These are phyloP conservation scores for Tolypocladium ovalisporum DNA, from an alignment of 2,329 filamentous ascomycete species.

Conservation along the genomic window DNA sequence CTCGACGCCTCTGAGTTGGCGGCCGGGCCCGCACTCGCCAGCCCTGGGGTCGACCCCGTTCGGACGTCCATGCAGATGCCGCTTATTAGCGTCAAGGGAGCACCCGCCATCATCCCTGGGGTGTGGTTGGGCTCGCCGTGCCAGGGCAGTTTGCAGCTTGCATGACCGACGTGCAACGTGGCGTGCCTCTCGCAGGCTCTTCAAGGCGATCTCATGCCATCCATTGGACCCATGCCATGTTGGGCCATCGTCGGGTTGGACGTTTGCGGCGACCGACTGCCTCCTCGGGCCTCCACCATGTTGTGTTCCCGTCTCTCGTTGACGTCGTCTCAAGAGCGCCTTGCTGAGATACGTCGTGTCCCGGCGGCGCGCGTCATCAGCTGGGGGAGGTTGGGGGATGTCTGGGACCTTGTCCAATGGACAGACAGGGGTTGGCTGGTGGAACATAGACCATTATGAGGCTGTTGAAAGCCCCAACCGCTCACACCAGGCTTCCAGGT, in stretches of 20 bases:
- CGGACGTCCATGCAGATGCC: conserved; percentile 4
- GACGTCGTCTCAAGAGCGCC: not conserved
- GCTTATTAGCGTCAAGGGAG: conserved; percentile 6
- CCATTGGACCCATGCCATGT: not conserved
- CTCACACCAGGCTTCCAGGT: not conserved
- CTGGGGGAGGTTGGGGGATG: not conserved
- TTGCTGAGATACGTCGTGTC: not conserved
- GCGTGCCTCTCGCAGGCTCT: conserved; percentile 13
- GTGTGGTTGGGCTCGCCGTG: conserved; percentile 2
- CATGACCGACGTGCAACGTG: conserved; percentile 22
- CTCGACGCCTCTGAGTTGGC: conserved; percentile 6
- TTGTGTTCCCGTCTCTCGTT: not conserved
- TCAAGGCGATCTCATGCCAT: not conserved
- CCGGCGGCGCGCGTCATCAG: not conserved
- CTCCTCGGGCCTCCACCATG: not conserved
- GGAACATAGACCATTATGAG: not conserved
- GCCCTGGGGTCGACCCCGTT: conserved; percentile 1
- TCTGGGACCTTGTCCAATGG: not conserved
- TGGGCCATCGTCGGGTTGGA: not conserved
- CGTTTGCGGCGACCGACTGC: not conserved
- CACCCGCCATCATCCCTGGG: conserved; percentile 2
- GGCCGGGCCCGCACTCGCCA: not conserved
- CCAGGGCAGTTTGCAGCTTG: conserved; percentile 10
- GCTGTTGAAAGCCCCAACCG: not conserved
- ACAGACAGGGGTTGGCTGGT: not conserved